These are phyloP conservation scores for Corchorus olitorius DNA, from an alignment of 345 rosid species.

Conservation along the genomic window DNA sequence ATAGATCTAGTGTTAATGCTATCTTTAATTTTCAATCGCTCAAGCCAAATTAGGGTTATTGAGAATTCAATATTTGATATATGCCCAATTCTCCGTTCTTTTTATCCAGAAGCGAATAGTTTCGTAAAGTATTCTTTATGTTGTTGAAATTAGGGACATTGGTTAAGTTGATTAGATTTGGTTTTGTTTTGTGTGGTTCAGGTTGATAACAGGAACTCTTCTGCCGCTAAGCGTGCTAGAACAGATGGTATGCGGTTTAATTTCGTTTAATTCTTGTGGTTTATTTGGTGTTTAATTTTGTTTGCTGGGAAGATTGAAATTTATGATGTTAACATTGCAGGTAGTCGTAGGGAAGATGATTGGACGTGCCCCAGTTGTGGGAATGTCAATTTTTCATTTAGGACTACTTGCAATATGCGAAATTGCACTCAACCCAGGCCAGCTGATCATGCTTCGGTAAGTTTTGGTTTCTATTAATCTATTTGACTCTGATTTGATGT, in stretches of 20 bases:
- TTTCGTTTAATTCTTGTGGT: neutral
- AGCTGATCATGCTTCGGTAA: slow-evolving; percentile 81
- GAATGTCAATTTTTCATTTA: slow-evolving; percentile 92
- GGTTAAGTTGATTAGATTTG: neutral
- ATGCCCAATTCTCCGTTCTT: neutral
- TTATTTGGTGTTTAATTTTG: neutral
- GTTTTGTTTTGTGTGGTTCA: slow-evolving; percentile 25
- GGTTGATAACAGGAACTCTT: slow-evolving; percentile 96
- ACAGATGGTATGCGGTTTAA: slow-evolving; percentile 70
- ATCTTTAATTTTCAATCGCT: neutral
- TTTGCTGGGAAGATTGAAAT: neutral
- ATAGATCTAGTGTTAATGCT: neutral
- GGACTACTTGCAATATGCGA: slow-evolving; percentile 99
- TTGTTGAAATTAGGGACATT: slow-evolving; percentile 7
- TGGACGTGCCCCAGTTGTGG: slow-evolving; percentile 99
- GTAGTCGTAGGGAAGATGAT: slow-evolving; percentile 98
- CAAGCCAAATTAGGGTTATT: neutral
- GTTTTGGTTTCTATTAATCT: slow-evolving; percentile 3
- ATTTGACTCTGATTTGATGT: neutral
- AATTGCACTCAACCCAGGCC: slow-evolving; percentile 98
- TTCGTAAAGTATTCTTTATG: slow-evolving; percentile 2
- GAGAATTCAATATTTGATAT: no score
- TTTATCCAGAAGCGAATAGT: neutral
- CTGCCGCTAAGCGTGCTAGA: slow-evolving; percentile 97
- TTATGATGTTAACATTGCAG: slow-evolving; percentile 35